These are phyloP conservation scores for Alternaria sp. DNA, from an alignment of 2,329 filamentous ascomycete species.

Conservation along the genomic window DNA sequence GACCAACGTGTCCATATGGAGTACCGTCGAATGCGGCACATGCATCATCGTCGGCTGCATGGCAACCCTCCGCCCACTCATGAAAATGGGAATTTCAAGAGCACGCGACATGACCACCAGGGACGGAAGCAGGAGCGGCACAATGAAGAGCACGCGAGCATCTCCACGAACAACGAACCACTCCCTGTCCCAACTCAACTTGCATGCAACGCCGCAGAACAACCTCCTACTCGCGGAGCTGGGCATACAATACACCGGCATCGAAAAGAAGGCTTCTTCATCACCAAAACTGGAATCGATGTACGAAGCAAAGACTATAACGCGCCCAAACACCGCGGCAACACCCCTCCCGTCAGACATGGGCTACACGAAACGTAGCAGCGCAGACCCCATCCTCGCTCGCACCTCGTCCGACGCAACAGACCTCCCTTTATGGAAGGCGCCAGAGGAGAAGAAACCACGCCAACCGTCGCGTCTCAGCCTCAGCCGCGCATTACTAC, in stretches of 20 bases:
- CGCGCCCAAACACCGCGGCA: conserved; percentile 2
- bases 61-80: conserved; percentile 58
- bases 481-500: neutral
- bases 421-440: neutral
- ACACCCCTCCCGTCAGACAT: neutral
- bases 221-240: neutral
- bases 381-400: neutral
- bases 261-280: neutral
- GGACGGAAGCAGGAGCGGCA: conserved; percentile 1
- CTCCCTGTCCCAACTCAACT: neutral
- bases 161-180: neutral
- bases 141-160: conserved; percentile 6
- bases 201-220: neutral
- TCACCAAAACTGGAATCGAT: neutral
- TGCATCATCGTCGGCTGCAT: conserved; percentile 58
- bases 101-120: neutral
- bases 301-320: neutral
- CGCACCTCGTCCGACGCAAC: neutral
- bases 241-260: neutral
- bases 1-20: conserved; percentile 53
- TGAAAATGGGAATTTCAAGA: conserved; percentile 32
- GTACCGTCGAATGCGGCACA: conserved; percentile 43
- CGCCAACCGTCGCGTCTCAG: neutral
- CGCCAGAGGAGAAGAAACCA: neutral
- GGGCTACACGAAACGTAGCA: neutral